Percentiles rank a stretch among this genome's conserved stretches.
These are phyloP conservation scores for Yamadazyma triangularis DNA, from an alignment of 1,139 yeast genomes.

Conservation along the genomic window DNA sequence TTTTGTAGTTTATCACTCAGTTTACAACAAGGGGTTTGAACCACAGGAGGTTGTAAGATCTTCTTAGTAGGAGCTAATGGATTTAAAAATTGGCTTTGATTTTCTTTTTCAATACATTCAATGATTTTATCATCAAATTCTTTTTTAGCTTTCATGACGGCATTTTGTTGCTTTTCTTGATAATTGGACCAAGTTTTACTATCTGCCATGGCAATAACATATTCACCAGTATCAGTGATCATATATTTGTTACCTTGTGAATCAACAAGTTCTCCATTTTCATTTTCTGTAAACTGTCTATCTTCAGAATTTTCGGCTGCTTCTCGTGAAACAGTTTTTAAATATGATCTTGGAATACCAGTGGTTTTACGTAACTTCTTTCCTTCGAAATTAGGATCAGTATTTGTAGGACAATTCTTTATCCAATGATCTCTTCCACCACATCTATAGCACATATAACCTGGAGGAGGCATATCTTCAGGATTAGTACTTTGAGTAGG, in stretches of 20 bases:
- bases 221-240: slow-evolving; percentile 93
- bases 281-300: slow-evolving; percentile 40
- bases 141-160: slow-evolving; percentile 44
- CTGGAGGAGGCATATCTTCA: slow-evolving; percentile 88
- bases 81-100: slow-evolving; percentile 44
- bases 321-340: slow-evolving; percentile 64
- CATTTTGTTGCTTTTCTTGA: slow-evolving; percentile 62
- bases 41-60: slow-evolving; percentile 62
- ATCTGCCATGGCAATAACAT: slow-evolving; percentile 93
- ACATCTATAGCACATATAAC: slow-evolving; percentile 93
- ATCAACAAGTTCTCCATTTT: slow-evolving; percentile 49
- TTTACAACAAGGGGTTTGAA: slow-evolving; percentile 81
- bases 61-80: slow-evolving; percentile 55
- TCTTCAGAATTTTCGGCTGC: slow-evolving; percentile 56
- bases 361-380: slow-evolving; percentile 88
- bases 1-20: slow-evolving; percentile 54
- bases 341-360: slow-evolving; percentile 93
- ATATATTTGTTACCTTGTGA: slow-evolving; percentile 67
- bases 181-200: slow-evolving; percentile 85
- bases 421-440: slow-evolving; percentile 98
- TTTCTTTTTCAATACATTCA: slow-evolving; percentile 35
- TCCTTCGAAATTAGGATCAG: slow-evolving; percentile 92
- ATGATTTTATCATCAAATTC: slow-evolving; percentile 37
- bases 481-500: slow-evolving; percentile 34
- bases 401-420: slow-evolving; percentile 89